Evolutionary conservation across 148 eudicot species (phyloP), one percentile per base, ranked within the genome.

Genomic region (Camellia granthamiana): DNA sequence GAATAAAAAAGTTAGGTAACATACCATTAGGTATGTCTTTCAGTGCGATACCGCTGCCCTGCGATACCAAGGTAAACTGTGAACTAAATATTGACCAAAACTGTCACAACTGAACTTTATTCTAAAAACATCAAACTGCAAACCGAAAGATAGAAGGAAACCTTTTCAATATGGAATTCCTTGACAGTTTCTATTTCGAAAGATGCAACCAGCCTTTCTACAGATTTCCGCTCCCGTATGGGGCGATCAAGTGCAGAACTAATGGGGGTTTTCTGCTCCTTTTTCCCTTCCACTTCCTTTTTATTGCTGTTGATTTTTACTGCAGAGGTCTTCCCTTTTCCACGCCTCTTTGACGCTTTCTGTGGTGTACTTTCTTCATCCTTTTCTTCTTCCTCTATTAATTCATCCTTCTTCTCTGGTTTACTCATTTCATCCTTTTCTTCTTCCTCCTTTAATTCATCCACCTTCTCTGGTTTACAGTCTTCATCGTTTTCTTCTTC

Each of bases 21-120:
- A 46, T 93, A 96, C 99, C 98, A 81, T 93, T 93, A 72, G 99
- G 98, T 69, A 96, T 96, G 67, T 96, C 99, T 84, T 93, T 93
- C 79, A 96, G 81, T 51, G 89, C 91, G 71, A 91, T 88, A 72
- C 99, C 99, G 70, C 83, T 89, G 15, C 99, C 99, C 99, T 96
- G 98, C 88, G 90, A 74, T 81, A 67, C 59, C 77, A 83, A 87
- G 74, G 58, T n/a, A 77, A 69, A 12, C 70, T 58, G 47, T 79
- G 72, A 84, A 79, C 18, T 44, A 78, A 65, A 59, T 30, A 23
- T 13, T 16, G 23, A 47, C 54, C 4, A 6, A 54, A 74, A 72
- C 42, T 13, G 58, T 21, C 23, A 70, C 55, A 72, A 58, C 2
- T 68, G 79, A 42, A 47, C 12, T 30, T 72, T 14, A 23, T 12